A percentile compares a stretch with the other conserved stretches of the same genome.
phyloP scores from a whole-genome alignment of 345 rosid species.

The Atalantia buxifolia region DNA sequence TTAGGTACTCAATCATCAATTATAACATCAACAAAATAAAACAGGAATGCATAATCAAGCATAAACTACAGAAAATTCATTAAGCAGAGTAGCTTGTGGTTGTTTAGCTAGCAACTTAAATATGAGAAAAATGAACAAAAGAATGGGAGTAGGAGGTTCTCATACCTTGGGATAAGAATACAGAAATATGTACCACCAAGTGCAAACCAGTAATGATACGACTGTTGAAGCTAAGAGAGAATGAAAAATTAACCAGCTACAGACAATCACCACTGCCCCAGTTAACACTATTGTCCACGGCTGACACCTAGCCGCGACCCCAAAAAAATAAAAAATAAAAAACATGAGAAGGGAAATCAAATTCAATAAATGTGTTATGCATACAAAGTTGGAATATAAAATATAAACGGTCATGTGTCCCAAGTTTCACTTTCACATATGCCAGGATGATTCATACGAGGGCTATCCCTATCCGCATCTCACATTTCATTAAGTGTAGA shows the following conservation, averaged over 20 bases:
- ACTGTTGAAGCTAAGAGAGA: constrained; percentile 54
- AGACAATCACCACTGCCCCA: constrained; percentile 49
- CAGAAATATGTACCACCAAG: constrained; percentile 91
- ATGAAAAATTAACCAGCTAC: constrained; percentile 69
- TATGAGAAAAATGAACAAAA: not conserved
- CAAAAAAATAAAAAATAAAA: not conserved
- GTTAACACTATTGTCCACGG: constrained; percentile 90
- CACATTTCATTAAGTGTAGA: not conserved
- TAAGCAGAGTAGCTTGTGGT: not conserved
- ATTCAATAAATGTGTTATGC: too few species aligned
- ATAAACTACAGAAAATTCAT: not conserved
- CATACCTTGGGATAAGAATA: constrained; percentile 86
- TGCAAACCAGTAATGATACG: constrained; percentile 35
- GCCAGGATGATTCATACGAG: too few species aligned
- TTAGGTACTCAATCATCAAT: not conserved
- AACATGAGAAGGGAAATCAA: not conserved
- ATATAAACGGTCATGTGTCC: too few species aligned
- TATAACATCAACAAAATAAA: not conserved
- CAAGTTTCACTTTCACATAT: too few species aligned
- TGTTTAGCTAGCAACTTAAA: not conserved
- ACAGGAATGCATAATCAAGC: not conserved
- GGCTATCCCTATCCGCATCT: too few species aligned
- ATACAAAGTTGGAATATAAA: not conserved
- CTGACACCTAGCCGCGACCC: constrained; percentile 64
- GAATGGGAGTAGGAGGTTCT: not conserved